Percentiles rank a stretch among this genome's conserved stretches.
Evolutionary conservation across 2,329 filamentous ascomycete species (phyloP).

Genomic region (Sporothrix brunneoviolacea): DNA sequence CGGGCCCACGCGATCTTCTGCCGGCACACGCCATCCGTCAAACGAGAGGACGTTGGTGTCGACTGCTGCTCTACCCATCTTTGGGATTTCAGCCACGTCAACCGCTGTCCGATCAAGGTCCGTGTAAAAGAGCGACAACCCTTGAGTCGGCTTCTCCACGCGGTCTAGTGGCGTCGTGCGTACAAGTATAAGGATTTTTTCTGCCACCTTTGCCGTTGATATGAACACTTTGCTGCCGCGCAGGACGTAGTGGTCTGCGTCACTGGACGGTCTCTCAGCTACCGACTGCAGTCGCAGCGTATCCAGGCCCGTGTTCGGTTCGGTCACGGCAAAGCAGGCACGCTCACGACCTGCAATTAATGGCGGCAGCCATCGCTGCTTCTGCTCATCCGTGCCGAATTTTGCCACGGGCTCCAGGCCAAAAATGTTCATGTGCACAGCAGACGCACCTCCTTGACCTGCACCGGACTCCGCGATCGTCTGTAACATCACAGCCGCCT

Average conservation of each 20-base stretch:
- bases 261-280: constrained; percentile 38
- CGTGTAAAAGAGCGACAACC: constrained; percentile 74
- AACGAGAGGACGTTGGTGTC: constrained; percentile 87
- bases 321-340: constrained; percentile 78
- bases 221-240: constrained; percentile 86
- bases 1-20: constrained; percentile 59
- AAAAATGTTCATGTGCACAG: constrained; percentile 61
- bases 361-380: constrained; percentile 57
- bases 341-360: constrained; percentile 66
- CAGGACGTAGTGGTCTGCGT: constrained; percentile 53
- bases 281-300: constrained; percentile 63
- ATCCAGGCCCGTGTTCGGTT: constrained; percentile 72
- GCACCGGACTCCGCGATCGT: constrained; percentile 67
- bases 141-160: constrained; percentile 32
- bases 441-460: constrained; percentile 64
- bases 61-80: constrained; percentile 77
- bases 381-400: constrained; percentile 62
- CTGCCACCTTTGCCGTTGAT: constrained; percentile 72
- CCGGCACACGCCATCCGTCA: constrained; percentile 63
- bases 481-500: constrained; percentile 84
- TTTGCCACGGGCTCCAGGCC: constrained; percentile 68
- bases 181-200: constrained; percentile 75
- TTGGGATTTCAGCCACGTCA: constrained; percentile 66
- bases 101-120: constrained; percentile 59
- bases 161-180: constrained; percentile 42